Evolutionary conservation across 352 stramenopile species (phyloP), one percentile per base, ranked within the genome.

Genomic region (Hyaloperonospora brassicae): DNA sequence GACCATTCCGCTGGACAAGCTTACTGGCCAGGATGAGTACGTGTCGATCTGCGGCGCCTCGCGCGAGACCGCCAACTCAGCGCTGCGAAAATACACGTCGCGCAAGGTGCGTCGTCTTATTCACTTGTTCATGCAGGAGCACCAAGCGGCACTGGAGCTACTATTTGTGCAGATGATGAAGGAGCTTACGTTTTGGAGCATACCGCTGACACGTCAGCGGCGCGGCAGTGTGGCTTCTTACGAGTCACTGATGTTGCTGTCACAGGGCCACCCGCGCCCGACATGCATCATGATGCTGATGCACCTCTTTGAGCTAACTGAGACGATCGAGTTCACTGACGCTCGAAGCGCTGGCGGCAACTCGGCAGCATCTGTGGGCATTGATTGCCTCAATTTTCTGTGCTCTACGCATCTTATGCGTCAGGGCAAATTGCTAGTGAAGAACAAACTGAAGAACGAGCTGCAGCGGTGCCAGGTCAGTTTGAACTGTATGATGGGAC

Each of bases 401-500:
- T 93, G 84, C 62, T 86, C 79, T 12, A 93, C 84, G 50, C 84
- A 93, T 46, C 34, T 91, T 21, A 76, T 93, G 70, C 70, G 73
- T n/a, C 75, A 72, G 22, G 79, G 78, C 1, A 72, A 69, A 24
- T 47, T 93, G 39, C 44, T 86, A 27, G 58, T 86, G 25, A 79
- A 78, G 56, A 86, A 86, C 55, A 93, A 88, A 65, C 66, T 90
- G 23, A 84, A 84, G 48, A 89, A 93, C 46, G 77, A 90, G 31
- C 25, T 90, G 9, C 79, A 90, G 59, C 50, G 54, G 25, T 89
- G 75, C 23, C 59, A 85, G 27, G 64, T 90, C 38, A 86, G 74
- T 55, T 60, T 89, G 35, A 93, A 93, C 55, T 93, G 84, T 55
- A 93, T 93, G 84, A 86, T 93, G 79, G 84, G 84, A 10, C 62